These are phyloP conservation scores for Hypoxylon subgilvum DNA, from an alignment of 495 filamentous ascomycete genomes.

Conservation along the genomic window DNA sequence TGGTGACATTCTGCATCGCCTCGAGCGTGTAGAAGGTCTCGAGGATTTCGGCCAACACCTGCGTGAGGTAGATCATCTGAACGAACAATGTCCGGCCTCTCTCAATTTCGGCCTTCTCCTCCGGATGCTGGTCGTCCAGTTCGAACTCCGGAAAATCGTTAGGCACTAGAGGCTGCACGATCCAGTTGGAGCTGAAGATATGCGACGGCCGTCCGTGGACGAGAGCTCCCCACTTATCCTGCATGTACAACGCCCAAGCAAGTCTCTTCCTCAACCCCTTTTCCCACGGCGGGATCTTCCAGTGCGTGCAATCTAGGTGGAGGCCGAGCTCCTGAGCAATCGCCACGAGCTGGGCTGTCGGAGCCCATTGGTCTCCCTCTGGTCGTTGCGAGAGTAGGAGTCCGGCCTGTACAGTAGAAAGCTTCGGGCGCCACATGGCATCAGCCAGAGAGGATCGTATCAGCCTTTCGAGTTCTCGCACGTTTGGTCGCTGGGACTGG, in stretches of 20 bases:
- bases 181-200: constrained; percentile 82
- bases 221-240: constrained; percentile 92
- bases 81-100: constrained; percentile 71
- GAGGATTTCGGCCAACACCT: constrained; percentile 77
- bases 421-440: constrained; percentile 80
- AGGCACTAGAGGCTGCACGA: constrained; percentile 68
- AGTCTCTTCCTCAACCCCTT: constrained; percentile 80
- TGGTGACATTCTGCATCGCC: constrained; percentile 58
- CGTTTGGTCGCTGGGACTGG: constrained; percentile 72
- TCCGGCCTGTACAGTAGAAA: constrained; percentile 93
- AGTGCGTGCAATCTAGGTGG: constrained; percentile 84
- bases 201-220: constrained; percentile 85
- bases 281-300: constrained; percentile 90
- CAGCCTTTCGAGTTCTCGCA: constrained; percentile 75
- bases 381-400: constrained; percentile 87
- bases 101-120: constrained; percentile 69
- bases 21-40: constrained; percentile 79
- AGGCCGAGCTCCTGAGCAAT: constrained; percentile 83
- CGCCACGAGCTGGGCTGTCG: constrained; percentile 84
- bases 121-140: constrained; percentile 59
- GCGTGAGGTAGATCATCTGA: constrained; percentile 76
- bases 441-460: constrained; percentile 74
- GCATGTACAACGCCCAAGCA: constrained; percentile 90
- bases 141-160: constrained; percentile 76
- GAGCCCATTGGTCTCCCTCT: constrained; percentile 80